phyloP scores from a whole-genome alignment of 805 yeast genomes.

The Suhomyces kilbournensis region DNA sequence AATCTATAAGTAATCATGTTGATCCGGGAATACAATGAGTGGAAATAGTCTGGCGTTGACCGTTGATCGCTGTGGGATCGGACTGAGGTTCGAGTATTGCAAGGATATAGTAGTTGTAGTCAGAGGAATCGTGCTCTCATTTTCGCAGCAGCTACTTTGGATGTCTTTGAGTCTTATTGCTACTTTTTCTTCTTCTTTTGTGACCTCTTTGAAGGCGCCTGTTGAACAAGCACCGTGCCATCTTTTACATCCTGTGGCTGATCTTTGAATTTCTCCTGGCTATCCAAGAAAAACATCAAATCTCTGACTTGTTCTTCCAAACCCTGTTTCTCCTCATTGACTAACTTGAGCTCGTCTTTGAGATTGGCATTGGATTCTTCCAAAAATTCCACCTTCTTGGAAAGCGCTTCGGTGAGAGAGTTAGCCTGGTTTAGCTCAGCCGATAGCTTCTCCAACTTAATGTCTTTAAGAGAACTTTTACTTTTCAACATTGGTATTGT shows the following conservation, averaged over 20 bases:
- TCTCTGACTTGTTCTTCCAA: slow-evolving; percentile 66
- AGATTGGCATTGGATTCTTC: slow-evolving; percentile 25
- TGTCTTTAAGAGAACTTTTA: slow-evolving; percentile 29
- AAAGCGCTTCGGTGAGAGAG: slow-evolving; percentile 38
- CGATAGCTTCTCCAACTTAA: slow-evolving; percentile 24
- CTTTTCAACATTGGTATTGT: slow-evolving; percentile 32
- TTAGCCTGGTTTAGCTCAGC: slow-evolving; percentile 32
- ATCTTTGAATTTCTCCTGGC: slow-evolving; percentile 67
- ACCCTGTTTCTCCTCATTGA: slow-evolving; percentile 44
- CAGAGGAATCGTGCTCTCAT: too few relatives aligned
- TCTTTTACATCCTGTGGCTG: slow-evolving; percentile 71
- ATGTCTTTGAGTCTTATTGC: too few relatives aligned
- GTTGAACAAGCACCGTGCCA: slow-evolving; percentile 57
- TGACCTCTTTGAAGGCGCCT: slow-evolving; percentile 14
- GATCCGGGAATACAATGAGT: too few relatives aligned
- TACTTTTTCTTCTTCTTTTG: slow-evolving; percentile 15
- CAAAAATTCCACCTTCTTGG: slow-evolving; percentile 35
- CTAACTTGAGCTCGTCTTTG: slow-evolving; percentile 19
- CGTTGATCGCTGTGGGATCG: too few relatives aligned
- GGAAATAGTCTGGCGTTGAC: too few relatives aligned
- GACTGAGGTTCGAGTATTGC: too few relatives aligned
- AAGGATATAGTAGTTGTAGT: too few relatives aligned
- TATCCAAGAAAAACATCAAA: slow-evolving; percentile 75
- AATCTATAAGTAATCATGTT: too few relatives aligned
- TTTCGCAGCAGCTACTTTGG: too few relatives aligned